Percentiles rank a stretch among this genome's conserved stretches.
Conservation (phyloP, 441 rosid genomes). For the Arabidopsis lyrata region DNA sequence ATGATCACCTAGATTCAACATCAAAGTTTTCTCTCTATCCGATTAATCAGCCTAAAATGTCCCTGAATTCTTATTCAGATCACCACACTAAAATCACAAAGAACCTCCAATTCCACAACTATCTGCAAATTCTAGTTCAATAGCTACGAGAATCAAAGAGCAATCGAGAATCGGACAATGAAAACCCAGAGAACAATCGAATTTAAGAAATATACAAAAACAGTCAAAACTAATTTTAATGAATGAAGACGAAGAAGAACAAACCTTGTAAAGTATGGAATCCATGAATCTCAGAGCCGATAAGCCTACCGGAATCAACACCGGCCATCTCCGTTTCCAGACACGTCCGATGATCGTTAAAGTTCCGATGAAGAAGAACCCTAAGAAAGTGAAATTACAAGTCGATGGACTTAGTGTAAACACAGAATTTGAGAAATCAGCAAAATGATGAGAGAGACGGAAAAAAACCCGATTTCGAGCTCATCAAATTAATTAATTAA, state of each 20-base stretch:
- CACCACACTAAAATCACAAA: constrained; percentile 1
- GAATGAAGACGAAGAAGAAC: constrained; percentile 15
- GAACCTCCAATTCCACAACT: background rate
- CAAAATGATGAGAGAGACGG: constrained; percentile 31
- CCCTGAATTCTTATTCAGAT: background rate
- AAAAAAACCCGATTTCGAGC: constrained; percentile 21
- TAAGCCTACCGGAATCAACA: constrained; percentile 53
- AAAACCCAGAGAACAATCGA: background rate
- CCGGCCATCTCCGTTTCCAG: constrained; percentile 47
- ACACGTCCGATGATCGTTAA: constrained; percentile 26
- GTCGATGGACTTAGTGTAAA: constrained; percentile 35
- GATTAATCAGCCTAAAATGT: background rate
- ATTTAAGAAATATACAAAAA: background rate
- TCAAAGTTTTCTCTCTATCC: background rate
- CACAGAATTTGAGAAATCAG: constrained; percentile 23
- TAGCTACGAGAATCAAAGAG: constrained; percentile 8
- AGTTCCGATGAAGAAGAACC: constrained; percentile 21
- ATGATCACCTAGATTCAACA: background rate
- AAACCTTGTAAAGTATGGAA: constrained; percentile 80
- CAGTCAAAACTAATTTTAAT: background rate
- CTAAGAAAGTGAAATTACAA: constrained; percentile 34
- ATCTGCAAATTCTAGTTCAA: constrained; percentile 29
- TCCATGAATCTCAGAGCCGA: constrained; percentile 93
- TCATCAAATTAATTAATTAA: background rate
- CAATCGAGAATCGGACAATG: constrained; percentile 6